Conservation (phyloP, 169 alveolate species). For the Theileria annulata region DNA sequence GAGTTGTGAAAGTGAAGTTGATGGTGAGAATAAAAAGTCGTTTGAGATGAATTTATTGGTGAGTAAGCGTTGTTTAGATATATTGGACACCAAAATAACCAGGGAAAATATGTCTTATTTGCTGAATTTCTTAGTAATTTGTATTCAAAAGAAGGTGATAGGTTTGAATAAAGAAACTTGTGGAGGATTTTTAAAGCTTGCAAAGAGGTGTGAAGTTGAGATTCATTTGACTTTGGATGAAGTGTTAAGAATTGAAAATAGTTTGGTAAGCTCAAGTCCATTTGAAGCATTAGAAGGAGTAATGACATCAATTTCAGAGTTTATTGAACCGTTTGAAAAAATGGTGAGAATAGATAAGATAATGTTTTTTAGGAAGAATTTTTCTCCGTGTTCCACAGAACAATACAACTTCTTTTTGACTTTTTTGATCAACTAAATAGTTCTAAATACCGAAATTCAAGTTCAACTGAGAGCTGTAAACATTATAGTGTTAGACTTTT, state of each 20-base stretch:
- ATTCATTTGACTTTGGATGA: slow-evolving; percentile 48
- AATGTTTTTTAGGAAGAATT: slow-evolving; percentile 16
- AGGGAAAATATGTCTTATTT: slow-evolving; percentile 3
- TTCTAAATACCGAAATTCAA: background rate
- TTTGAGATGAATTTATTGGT: background rate
- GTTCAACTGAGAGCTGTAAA: slow-evolving; percentile 10
- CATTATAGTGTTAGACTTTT: slow-evolving; percentile 8
- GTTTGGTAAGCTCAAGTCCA: slow-evolving; percentile 6
- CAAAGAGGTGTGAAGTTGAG: slow-evolving; percentile 51
- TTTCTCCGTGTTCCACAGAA: slow-evolving; percentile 46
- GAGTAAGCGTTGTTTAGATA: slow-evolving; percentile 6
- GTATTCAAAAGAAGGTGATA: background rate
- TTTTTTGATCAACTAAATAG: slow-evolving; percentile 25
- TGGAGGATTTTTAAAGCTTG: background rate
- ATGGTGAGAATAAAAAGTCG: no score
- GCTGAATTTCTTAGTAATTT: background rate
- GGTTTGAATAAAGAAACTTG: background rate
- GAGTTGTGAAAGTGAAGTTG: background rate
- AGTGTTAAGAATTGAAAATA: slow-evolving; percentile 15
- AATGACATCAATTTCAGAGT: slow-evolving; percentile 19
- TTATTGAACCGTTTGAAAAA: slow-evolving; percentile 2
- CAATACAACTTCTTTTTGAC: slow-evolving; percentile 29
- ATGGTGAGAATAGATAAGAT: slow-evolving; percentile 10
- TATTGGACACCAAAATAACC: background rate
- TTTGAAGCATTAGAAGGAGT: slow-evolving; percentile 31